Base-by-base conservation (phyloP, 805 yeast species). In the Pichia deserticola region DNA sequence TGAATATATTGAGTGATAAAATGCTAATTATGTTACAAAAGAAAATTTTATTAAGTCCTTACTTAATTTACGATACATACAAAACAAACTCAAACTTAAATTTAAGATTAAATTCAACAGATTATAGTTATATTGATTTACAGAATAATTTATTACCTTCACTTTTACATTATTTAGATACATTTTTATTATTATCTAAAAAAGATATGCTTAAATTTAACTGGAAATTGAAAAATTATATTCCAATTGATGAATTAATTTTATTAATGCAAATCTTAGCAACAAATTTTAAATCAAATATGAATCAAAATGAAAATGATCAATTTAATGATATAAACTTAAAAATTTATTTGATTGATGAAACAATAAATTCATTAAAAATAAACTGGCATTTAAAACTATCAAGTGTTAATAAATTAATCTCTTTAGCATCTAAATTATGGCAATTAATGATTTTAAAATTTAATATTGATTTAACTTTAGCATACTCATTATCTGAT, bases 181-280 rank as follows among this genome's bases (percentile, higher is more conserved):
- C 77, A 51, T 80, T 79, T 57, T 62, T 77, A 51, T 74, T 75
- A 58, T 72, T 76, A 54, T 74, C 75, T 50, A 76, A 77, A 54
- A 49, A 51, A 28, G 49, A 49, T 12, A 48, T 59, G 55, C 42
- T 47, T 30, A 56, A 74, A 49, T 80, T 69, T 60, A 80, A 79
- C 55, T 80, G 85, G 85, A 80, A 78, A 54, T 70, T 79, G 44
- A 74, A 79, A 57, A 68, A 82, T 42, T 77, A 78, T n/a, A 72
- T 80, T 44, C 86, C 86, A 3, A 67, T 79, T 46, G 84, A 80
- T 61, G 78, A 82, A 7, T 71, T 80, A 13, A 75, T 79, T 12
- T 60, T 79, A 47, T 64, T 79, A 51, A 67, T 77, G 54, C 75
- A 78, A 12, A 76, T 79, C 34, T 68, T 80, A 45, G 72, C 77